Conservation (phyloP, 495 filamentous ascomycete genomes). For the Barbatosphaeria neglecta region DNA sequence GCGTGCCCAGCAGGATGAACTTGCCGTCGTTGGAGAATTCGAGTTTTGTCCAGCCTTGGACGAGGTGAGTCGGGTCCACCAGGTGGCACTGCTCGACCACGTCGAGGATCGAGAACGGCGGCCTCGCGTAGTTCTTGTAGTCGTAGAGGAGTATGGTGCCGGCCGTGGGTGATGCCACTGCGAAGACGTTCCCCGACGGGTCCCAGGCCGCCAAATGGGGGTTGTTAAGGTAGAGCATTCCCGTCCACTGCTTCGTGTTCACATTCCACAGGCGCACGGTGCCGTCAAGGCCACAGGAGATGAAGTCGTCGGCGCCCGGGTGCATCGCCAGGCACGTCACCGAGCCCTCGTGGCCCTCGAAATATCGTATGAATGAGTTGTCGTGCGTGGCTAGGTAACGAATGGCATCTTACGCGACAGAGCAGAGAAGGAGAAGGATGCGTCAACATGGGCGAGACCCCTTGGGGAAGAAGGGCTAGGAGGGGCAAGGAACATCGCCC, state of each 20-base stretch:
- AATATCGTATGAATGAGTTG: constrained; percentile 90
- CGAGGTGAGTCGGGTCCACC: constrained; percentile 22
- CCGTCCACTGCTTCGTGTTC: constrained; percentile 57
- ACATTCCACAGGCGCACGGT: constrained; percentile 84
- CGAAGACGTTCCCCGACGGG: constrained; percentile 78
- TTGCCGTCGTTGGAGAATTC: constrained; percentile 96
- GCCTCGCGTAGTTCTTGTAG: constrained; percentile 80
- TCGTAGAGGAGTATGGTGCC: constrained; percentile 82
- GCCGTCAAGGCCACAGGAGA: constrained; percentile 81
- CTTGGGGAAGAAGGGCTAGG: too few relatives aligned
- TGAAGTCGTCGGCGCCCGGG: constrained; percentile 72
- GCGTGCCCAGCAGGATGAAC: constrained; percentile 68
- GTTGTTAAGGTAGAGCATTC: constrained; percentile 60
- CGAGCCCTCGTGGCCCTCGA: constrained; percentile 69
- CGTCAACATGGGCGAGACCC: background rate
- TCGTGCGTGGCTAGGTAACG: constrained; percentile 89
- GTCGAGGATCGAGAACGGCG: constrained; percentile 80
- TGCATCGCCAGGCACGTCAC: constrained; percentile 72
- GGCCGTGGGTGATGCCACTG: constrained; percentile 70
- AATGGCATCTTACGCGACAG: constrained; percentile 52
- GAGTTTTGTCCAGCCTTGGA: constrained; percentile 66
- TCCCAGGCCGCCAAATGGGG: constrained; percentile 83
- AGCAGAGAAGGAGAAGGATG: too few relatives aligned
- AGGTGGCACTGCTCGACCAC: constrained; percentile 34
- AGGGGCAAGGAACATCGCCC: too few relatives aligned